Base-by-base conservation (phyloP, 768 basidiomycete genomes). In the Hericium erinaceus region DNA sequence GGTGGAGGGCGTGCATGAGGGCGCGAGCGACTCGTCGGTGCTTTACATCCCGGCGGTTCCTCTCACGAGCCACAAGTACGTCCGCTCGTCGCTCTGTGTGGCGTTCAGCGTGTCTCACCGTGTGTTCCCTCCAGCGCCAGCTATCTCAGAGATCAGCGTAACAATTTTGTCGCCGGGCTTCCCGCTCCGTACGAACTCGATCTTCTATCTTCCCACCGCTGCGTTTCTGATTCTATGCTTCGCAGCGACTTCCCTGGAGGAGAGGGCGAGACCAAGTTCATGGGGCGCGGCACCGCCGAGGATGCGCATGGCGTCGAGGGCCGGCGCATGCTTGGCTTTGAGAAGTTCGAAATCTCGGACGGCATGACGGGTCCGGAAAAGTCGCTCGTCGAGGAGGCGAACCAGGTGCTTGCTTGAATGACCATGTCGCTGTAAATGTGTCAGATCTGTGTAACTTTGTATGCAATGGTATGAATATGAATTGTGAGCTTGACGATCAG, bases 11-110 rank as follows among this genome's bases (percentile, higher is more conserved):
- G 75, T 80, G 56, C 83, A 87, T 65, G 75, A 68, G 0, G 84
- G 85, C 3, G 66, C 67, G 1, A 72, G 65, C 44, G 82, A 83
- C 61, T 85, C 83, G 24, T 79, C 81, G 57, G 87, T 89, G 49
- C 86, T 90, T 81, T 91, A 91, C 60, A 90, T 90, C 53, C 83
- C 84, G 0, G 81, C 88, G 6, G 81, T 85, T 10, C 87, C 87
- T 0, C 71, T 79, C 56, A 89, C 85, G 2, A 78, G 80, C 1
- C 72, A 74, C 61, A 88, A 61, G 61, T 20, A n/a, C 48, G 59
- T 55, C 48, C 24, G 28, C 9, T 33, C 33, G 33, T 8, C 26
- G 33, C 33, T 1, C 33, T 33, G 33, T 33, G 9, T 10, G 8
- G 33, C 33, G 9, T 8, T 33, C 33, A 33, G 6, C 33, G 3